A percentile compares a stretch with the other conserved stretches of the same genome.
These are phyloP conservation scores for Quercus ilex DNA, from an alignment of 306 rosid species.

Conservation along the genomic window DNA sequence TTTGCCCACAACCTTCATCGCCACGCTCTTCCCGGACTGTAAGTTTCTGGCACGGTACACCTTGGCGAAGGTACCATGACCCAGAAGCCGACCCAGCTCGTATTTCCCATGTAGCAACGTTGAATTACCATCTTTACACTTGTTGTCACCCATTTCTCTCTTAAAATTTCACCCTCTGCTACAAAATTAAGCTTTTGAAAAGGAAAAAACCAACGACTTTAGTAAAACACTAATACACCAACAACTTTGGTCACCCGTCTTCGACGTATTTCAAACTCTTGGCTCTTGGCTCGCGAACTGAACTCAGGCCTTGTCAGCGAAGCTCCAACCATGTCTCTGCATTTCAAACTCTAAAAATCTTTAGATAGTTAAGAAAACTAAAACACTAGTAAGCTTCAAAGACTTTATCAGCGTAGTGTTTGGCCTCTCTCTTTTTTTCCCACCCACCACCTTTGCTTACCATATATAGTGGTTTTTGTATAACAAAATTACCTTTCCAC, in stretches of 20 bases:
- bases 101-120: constrained; percentile 82
- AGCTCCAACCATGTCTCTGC: constrained; percentile 73
- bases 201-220: too few relatives aligned
- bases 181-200: background rate
- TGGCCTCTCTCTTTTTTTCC: too few relatives aligned
- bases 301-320: constrained; percentile 41
- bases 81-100: constrained; percentile 84
- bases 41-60: constrained; percentile 72
- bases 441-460: too few relatives aligned
- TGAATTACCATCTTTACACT: constrained; percentile 20
- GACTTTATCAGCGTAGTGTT: too few relatives aligned
- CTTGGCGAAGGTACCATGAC: constrained; percentile 92
- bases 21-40: constrained; percentile 52
- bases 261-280: constrained; percentile 99
- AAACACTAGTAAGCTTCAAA: too few relatives aligned
- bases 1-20: constrained; percentile 90
- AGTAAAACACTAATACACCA: too few relatives aligned
- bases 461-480: too few relatives aligned
- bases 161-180: background rate
- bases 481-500: too few relatives aligned
- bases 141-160: constrained; percentile 33
- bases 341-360: constrained; percentile 21
- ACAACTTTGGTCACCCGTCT: constrained; percentile 61
- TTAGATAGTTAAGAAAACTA: too few relatives aligned
- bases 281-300: constrained; percentile 26